A percentile compares a stretch with the other conserved stretches of the same genome.
Evolutionary conservation across 2,329 filamentous ascomycete genomes (phyloP).

Genomic region (Clathrospora elynae): DNA sequence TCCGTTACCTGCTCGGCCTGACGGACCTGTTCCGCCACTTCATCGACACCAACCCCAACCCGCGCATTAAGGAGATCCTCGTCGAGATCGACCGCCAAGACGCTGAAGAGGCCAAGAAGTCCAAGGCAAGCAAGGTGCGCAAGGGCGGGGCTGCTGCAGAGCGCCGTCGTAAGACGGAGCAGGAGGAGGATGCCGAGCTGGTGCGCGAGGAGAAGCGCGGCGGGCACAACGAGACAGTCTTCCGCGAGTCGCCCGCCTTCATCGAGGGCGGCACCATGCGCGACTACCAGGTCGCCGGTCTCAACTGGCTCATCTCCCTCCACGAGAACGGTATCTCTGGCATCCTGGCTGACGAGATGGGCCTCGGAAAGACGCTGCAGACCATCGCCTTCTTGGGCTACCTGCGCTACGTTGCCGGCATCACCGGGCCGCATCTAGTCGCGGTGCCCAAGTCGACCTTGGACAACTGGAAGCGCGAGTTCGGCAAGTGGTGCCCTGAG

Average conservation of each 20-base stretch:
- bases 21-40: conserved; percentile 98
- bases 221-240: conserved; percentile 77
- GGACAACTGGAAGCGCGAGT: conserved; percentile 98
- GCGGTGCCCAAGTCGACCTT: conserved; percentile 95
- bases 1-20: conserved; percentile 90
- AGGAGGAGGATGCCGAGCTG: conserved; percentile 94
- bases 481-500: conserved; percentile 91
- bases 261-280: conserved; percentile 85
- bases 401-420: conserved; percentile 85
- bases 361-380: conserved; percentile 94
- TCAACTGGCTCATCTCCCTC: conserved; percentile 97
- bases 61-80: conserved; percentile 92
- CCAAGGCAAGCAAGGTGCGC: conserved; percentile 74
- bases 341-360: conserved; percentile 98
- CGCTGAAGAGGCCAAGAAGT: conserved; percentile 68
- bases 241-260: conserved; percentile 91
- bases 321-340: conserved; percentile 99
- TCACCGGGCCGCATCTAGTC: conserved; percentile 87
- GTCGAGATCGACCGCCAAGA: conserved; percentile 94
- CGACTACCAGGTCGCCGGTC: conserved; percentile 92
- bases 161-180: conserved; percentile 85
- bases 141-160: conserved; percentile 83
- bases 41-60: conserved; percentile 96
- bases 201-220: conserved; percentile 86
- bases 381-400: conserved; percentile 98